Percentiles rank a stretch among this genome's conserved stretches.
Conservation (phyloP, 306 rosid species). For the Trifolium dubium region DNA sequence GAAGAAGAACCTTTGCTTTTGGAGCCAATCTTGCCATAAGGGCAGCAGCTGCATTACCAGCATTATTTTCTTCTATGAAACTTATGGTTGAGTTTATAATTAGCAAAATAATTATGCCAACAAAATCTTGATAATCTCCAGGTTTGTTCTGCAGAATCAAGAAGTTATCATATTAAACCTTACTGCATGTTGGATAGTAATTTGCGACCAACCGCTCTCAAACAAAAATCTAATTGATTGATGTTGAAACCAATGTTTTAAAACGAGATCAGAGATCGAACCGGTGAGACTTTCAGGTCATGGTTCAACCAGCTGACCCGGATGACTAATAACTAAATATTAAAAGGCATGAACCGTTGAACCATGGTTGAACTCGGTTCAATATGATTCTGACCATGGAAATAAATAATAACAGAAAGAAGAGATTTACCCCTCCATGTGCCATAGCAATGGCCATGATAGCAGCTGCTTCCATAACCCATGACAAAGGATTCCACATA, state of each 20-base stretch:
- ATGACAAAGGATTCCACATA: slow-evolving; percentile 88
- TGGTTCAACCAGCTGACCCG: neutral
- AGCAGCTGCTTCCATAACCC: slow-evolving; percentile 95
- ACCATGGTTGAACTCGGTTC: neutral
- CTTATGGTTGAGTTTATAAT: slow-evolving; percentile 75
- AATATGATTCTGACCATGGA: neutral
- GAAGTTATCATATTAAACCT: slow-evolving; percentile 8
- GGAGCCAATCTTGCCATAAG: slow-evolving; percentile 59
- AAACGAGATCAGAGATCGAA: neutral
- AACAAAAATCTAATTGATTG: slow-evolving; percentile 3
- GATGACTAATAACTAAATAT: too few relatives aligned
- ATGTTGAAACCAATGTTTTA: slow-evolving; percentile 13
- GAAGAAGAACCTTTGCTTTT: slow-evolving; percentile 62
- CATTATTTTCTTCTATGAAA: slow-evolving; percentile 81
- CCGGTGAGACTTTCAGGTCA: neutral
- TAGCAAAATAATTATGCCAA: slow-evolving; percentile 64
- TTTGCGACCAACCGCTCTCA: slow-evolving; percentile 2
- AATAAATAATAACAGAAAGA: neutral
- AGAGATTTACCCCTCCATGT: slow-evolving; percentile 63
- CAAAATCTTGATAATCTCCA: slow-evolving; percentile 68
- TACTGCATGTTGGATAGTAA: slow-evolving; percentile 9
- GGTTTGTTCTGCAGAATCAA: slow-evolving; percentile 46
- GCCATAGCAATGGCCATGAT: slow-evolving; percentile 73
- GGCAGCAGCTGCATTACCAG: slow-evolving; percentile 85
- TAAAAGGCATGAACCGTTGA: too few relatives aligned